A percentile compares a stretch with the other conserved stretches of the same genome.
Conservation (phyloP, 345 rosid genomes). For the Anastatica hierochuntica region DNA sequence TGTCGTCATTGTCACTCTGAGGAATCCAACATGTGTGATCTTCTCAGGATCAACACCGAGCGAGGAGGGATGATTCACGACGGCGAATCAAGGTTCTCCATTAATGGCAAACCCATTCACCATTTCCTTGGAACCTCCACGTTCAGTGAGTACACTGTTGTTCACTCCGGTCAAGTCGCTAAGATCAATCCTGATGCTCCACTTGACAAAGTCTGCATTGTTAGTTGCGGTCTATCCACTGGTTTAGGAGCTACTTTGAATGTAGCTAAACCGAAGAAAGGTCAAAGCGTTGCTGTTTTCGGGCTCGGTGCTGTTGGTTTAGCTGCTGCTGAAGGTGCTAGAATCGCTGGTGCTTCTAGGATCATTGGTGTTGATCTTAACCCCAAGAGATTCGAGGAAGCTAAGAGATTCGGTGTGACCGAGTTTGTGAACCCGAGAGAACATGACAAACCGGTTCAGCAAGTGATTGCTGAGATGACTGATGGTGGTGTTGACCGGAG, state of each 20-base stretch:
- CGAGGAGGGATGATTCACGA: constrained; percentile 59
- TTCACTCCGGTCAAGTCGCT: constrained; percentile 61
- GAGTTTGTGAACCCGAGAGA: constrained; percentile 68
- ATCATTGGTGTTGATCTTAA: constrained; percentile 76
- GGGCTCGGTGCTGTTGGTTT: constrained; percentile 81
- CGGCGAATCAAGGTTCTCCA: constrained; percentile 60
- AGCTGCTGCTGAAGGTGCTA: constrained; percentile 84
- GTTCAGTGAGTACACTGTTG: constrained; percentile 74
- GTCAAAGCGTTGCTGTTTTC: constrained; percentile 53
- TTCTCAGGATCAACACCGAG: constrained; percentile 69
- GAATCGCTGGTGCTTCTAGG: constrained; percentile 54
- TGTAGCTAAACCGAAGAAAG: constrained; percentile 66
- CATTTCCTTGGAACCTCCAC: constrained; percentile 78
- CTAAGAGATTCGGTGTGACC: constrained; percentile 54
- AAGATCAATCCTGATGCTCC: constrained; percentile 77
- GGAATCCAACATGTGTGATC: constrained; percentile 83
- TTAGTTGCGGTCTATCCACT: constrained; percentile 70
- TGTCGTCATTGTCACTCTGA: constrained; percentile 67
- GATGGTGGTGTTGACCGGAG: constrained; percentile 78
- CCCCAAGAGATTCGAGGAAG: constrained; percentile 42
- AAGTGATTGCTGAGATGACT: constrained; percentile 73
- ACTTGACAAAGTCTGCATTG: constrained; percentile 71
- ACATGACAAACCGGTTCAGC: constrained; percentile 55
- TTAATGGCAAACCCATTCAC: constrained; percentile 55
- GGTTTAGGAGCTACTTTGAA: constrained; percentile 73